Percentiles rank a stretch among this genome's conserved stretches.
phyloP scores from a whole-genome alignment of 352 stramenopile species.

The Globisporangium nodosum region DNA sequence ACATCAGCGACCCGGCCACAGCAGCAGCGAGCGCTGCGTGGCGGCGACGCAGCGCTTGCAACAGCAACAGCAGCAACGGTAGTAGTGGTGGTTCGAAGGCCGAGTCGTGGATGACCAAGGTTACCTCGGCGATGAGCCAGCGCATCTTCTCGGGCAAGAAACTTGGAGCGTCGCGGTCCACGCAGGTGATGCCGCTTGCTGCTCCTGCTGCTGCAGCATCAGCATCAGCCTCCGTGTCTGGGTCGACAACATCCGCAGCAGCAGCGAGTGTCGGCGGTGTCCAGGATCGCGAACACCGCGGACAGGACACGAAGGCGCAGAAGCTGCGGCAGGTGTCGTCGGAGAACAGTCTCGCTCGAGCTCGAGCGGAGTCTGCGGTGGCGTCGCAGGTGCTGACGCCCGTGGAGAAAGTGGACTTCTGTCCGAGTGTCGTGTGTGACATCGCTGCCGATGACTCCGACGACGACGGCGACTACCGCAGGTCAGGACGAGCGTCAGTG shows the following conservation, averaged over 20 bases:
- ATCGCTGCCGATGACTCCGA: conserved; percentile 18
- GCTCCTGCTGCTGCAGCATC: conserved; percentile 1
- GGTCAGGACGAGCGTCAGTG: not conserved
- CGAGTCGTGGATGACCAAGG: conserved; percentile 69
- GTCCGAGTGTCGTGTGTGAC: conserved; percentile 30
- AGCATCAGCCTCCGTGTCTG: not conserved
- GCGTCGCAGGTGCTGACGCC: not conserved
- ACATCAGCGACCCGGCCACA: conserved; percentile 10
- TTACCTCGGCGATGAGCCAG: conserved; percentile 55
- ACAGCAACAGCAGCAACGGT: conserved; percentile 8
- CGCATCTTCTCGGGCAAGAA: conserved; percentile 52
- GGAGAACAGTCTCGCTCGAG: conserved; percentile 15
- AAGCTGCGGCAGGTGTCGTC: conserved; percentile 24
- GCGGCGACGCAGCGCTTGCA: conserved; percentile 21
- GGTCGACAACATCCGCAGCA: not conserved
- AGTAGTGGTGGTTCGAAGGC: conserved; percentile 14
- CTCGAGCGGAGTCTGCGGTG: not conserved
- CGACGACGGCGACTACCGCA: not conserved
- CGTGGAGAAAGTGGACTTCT: conserved; percentile 14
- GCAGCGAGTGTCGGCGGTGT: not conserved
- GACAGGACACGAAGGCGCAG: not conserved
- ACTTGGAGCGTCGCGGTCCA: conserved; percentile 45
- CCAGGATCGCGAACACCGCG: not conserved
- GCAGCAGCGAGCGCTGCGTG: not conserved
- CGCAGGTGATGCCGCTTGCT: conserved; percentile 48